phyloP scores from a whole-genome alignment of 331 rosid species.

The Erythrophleum ivorense region DNA sequence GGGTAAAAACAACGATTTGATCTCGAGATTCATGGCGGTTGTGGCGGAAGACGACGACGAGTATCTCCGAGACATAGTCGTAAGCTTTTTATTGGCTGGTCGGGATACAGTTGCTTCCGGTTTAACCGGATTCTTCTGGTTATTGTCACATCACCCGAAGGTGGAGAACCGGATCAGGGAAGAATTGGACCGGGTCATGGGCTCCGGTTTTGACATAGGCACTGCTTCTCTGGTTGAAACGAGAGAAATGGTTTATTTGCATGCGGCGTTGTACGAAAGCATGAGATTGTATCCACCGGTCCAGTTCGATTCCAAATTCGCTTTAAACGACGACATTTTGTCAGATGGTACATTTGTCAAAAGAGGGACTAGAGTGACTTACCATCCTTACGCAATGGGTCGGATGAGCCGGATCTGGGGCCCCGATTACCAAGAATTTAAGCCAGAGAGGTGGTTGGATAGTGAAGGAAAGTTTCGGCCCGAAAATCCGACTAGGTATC shows the following conservation, averaged over 20 bases:
- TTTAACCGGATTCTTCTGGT: no score
- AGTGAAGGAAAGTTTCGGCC: constrained; percentile 47
- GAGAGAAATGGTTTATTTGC: constrained; percentile 56
- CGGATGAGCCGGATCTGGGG: constrained; percentile 56
- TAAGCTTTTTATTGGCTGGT: no score
- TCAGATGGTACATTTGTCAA: constrained; percentile 58
- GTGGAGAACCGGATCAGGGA: no score
- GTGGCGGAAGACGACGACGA: no score
- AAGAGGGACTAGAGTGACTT: no score
- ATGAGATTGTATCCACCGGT: constrained; percentile 64
- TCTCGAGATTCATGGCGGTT: no score
- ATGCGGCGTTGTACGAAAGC: constrained; percentile 63
- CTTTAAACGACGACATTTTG: constrained; percentile 42
- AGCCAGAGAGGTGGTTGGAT: constrained; percentile 58
- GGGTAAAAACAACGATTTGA: no score
- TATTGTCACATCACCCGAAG: no score
- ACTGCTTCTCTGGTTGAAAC: constrained; percentile 42
- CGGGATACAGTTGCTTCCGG: no score
- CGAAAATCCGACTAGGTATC: constrained; percentile 43
- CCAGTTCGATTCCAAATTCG: constrained; percentile 45
- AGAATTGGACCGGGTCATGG: no score
- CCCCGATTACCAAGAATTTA: constrained; percentile 49
- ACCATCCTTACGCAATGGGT: constrained; percentile 58
- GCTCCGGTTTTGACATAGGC: no score
- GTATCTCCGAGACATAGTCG: no score